Conservation (phyloP, 164 flowering plant species). For the Kingdonia uniflora region DNA sequence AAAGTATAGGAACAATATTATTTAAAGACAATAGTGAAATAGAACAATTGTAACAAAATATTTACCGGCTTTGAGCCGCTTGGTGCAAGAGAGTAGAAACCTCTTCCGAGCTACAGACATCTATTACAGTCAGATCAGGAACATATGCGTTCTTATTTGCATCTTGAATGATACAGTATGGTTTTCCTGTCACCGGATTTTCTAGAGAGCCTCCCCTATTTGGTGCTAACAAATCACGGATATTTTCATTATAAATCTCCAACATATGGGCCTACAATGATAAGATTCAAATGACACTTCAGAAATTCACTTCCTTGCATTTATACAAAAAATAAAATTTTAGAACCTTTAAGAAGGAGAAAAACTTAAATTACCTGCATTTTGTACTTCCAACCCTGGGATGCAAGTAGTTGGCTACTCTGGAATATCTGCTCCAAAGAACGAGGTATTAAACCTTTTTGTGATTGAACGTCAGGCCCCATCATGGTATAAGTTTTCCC, state of each 20-base stretch:
- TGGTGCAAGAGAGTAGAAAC: constrained; percentile 71
- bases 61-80: constrained; percentile 92
- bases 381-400: constrained; percentile 95
- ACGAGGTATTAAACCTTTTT: constrained; percentile 86
- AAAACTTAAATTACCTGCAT: constrained; percentile 59
- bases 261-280: constrained; percentile 73
- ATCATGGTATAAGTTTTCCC: constrained; percentile 98
- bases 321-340: too few species aligned
- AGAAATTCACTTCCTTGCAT: neutral
- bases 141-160: constrained; percentile 79
- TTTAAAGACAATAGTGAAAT: too few species aligned
- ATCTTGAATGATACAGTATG: constrained; percentile 81
- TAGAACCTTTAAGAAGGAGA: too few species aligned
- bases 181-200: constrained; percentile 42
- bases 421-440: constrained; percentile 89
- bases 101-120: constrained; percentile 72
- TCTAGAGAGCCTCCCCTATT: constrained; percentile 33
- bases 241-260: constrained; percentile 91
- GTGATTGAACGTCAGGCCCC: constrained; percentile 64
- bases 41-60: neutral
- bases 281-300: neutral
- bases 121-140: constrained; percentile 82
- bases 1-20: too few species aligned
- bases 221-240: constrained; percentile 68
- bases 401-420: constrained; percentile 52